Conservation (phyloP, 176 grass and related monocot genomes). For the Pontederia paniculata region DNA sequence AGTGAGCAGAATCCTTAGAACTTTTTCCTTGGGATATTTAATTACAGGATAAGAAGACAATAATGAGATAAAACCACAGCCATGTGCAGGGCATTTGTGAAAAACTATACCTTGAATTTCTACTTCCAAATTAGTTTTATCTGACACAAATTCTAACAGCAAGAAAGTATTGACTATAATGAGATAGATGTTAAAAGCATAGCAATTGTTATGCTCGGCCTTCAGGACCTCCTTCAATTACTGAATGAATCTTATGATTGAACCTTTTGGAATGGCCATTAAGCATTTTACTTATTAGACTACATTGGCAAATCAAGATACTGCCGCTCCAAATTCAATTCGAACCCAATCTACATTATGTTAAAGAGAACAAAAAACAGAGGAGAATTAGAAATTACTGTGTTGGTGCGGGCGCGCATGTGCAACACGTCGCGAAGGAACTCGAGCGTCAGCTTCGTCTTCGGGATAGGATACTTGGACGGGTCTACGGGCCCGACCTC, state of each 20-base stretch:
- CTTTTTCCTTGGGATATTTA: background rate
- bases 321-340: background rate
- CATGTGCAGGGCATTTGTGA: too few relatives aligned
- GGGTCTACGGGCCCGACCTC: conserved; percentile 61
- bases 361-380: conserved; percentile 24
- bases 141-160: background rate
- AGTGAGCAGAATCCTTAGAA: conserved; percentile 2
- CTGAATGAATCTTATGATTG: too few relatives aligned
- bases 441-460: conserved; percentile 66
- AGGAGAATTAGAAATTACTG: conserved; percentile 46
- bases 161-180: too few relatives aligned
- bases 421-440: conserved; percentile 68
- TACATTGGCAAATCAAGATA: too few relatives aligned
- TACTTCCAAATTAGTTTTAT: background rate
- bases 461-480: conserved; percentile 60
- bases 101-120: too few relatives aligned
- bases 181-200: too few relatives aligned
- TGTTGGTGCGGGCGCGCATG: conserved; percentile 75
- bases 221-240: conserved; percentile 20
- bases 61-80: too few relatives aligned
- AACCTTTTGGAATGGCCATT: too few relatives aligned
- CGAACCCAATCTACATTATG: conserved; percentile 9
- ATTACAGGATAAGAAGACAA: background rate
- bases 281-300: background rate
- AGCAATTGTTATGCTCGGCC: too few relatives aligned